Conservation (phyloP, 2,329 filamentous ascomycete genomes). For the Xylariaceae sp. region DNA sequence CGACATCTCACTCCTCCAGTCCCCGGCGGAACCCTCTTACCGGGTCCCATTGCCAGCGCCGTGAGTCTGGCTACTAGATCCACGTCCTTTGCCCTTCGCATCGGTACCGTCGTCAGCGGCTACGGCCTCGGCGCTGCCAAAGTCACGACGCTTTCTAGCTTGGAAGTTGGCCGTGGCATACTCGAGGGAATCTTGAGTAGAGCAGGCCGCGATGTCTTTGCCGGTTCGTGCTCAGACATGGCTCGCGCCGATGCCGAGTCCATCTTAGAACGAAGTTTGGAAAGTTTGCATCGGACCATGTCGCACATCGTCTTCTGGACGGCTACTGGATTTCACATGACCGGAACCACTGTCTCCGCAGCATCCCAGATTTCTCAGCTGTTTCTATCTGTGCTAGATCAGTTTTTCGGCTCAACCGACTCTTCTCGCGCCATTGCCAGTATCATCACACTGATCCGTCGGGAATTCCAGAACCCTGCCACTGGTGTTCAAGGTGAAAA, state of each 20-base stretch:
- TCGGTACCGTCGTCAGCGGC: slow-evolving; percentile 50
- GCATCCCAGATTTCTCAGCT: slow-evolving; percentile 57
- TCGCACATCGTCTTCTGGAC: slow-evolving; percentile 60
- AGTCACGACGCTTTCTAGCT: slow-evolving; percentile 54
- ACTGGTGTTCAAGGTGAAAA: slow-evolving; percentile 58
- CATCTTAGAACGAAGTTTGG: slow-evolving; percentile 55
- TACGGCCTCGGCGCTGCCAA: slow-evolving; percentile 53
- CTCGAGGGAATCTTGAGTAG: slow-evolving; percentile 53
- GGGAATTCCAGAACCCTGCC: slow-evolving; percentile 62
- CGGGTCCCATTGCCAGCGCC: slow-evolving; percentile 53
- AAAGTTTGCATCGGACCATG: slow-evolving; percentile 56
- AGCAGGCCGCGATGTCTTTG: slow-evolving; percentile 50
- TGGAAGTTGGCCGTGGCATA: slow-evolving; percentile 55
- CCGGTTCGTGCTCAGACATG: slow-evolving; percentile 44
- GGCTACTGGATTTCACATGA: slow-evolving; percentile 58
- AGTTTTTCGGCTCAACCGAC: slow-evolving; percentile 67
- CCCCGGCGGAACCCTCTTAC: slow-evolving; percentile 51
- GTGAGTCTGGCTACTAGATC: slow-evolving; percentile 61
- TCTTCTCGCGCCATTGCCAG: slow-evolving; percentile 65
- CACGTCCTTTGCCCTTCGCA: slow-evolving; percentile 54
- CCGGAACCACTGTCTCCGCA: slow-evolving; percentile 52
- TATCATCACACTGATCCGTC: slow-evolving; percentile 61
- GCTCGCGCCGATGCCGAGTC: slow-evolving; percentile 54
- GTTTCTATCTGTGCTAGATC: slow-evolving; percentile 58
- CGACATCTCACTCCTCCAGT: slow-evolving; percentile 9